phyloP scores from a whole-genome alignment of 2,329 filamentous ascomycete species.

The Botrytis fragariae region DNA sequence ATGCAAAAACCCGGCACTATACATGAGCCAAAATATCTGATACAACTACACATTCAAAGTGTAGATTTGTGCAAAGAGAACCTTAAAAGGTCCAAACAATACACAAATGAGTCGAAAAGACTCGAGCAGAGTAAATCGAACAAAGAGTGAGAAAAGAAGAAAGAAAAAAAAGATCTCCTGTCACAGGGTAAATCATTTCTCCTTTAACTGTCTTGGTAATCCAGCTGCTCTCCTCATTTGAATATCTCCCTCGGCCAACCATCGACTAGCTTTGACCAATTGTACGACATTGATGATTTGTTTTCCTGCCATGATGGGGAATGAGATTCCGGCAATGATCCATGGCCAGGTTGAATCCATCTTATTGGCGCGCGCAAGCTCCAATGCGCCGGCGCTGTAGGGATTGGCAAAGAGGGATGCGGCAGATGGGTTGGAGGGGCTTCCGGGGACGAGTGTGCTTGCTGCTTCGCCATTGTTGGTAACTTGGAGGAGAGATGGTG shows the following conservation, averaged over 20 bases:
- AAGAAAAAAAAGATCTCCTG: not conserved
- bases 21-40: conserved; percentile 19
- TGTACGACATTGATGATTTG: conserved; percentile 94
- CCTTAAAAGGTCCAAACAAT: not conserved
- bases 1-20: conserved; percentile 5
- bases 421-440: conserved; percentile 65
- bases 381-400: conserved; percentile 87
- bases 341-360: conserved; percentile 74
- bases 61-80: conserved; percentile 14
- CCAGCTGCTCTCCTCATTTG: conserved; percentile 58
- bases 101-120: conserved; percentile 20
- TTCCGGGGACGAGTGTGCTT: conserved; percentile 59
- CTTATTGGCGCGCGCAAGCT: conserved; percentile 92
- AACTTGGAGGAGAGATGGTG: conserved; percentile 72
- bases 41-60: conserved; percentile 16
- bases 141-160: not conserved
- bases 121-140: conserved; percentile 13
- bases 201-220: conserved; percentile 48
- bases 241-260: conserved; percentile 89
- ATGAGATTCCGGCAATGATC: conserved; percentile 77
- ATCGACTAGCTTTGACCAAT: conserved; percentile 86
- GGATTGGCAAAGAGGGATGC: conserved; percentile 80
- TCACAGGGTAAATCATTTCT: conserved; percentile 24
- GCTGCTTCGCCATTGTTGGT: conserved; percentile 54
- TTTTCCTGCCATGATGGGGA: conserved; percentile 86